Conservation (phyloP, 345 rosid genomes). For the Syzygium jambos region DNA sequence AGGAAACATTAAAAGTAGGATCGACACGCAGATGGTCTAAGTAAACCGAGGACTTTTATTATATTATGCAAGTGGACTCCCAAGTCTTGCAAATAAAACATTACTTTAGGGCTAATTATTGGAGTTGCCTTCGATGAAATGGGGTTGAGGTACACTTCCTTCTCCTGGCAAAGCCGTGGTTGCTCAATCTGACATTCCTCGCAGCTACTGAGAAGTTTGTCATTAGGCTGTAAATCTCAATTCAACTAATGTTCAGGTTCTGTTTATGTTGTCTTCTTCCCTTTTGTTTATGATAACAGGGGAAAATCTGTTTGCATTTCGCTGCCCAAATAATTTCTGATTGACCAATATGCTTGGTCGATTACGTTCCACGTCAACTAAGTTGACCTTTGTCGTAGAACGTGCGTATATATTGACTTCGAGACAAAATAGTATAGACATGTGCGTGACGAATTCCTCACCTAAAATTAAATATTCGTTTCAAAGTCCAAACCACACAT, state of each 20-base stretch:
- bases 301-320: background rate
- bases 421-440: background rate
- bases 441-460: background rate
- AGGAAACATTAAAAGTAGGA: background rate
- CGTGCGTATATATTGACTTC: background rate
- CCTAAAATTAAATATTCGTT: background rate
- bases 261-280: background rate
- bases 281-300: background rate
- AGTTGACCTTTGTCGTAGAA: background rate
- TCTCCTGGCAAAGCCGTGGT: background rate
- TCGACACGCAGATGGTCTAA: background rate
- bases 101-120: background rate
- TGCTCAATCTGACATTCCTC: background rate
- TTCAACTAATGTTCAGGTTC: background rate
- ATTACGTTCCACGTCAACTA: background rate
- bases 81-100: background rate
- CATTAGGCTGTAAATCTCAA: background rate
- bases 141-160: background rate
- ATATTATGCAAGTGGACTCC: background rate
- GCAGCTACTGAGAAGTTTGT: background rate
- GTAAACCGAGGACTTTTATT: background rate
- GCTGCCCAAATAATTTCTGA: background rate
- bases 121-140: background rate
- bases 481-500: background rate
- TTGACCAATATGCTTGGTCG: background rate